Evolutionary conservation across 306 rosid genomes (phyloP).

Genomic region (Lithocarpus polystachyus): DNA sequence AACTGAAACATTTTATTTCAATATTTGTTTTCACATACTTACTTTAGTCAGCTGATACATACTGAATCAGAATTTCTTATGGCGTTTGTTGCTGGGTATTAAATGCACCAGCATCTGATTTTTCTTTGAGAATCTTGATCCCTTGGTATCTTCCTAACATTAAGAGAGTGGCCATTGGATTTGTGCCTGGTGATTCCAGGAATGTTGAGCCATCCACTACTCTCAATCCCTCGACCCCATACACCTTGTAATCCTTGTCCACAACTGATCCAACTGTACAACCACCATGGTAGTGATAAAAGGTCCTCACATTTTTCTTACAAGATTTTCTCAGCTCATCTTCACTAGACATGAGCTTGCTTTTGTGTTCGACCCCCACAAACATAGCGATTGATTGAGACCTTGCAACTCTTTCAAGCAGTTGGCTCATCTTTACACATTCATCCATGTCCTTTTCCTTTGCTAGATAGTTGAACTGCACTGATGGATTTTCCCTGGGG

Average conservation of each 20-base stretch:
- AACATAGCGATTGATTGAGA: slow-evolving; percentile 52
- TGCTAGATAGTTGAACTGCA: slow-evolving; percentile 66
- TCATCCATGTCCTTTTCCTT: slow-evolving; percentile 39
- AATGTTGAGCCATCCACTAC: slow-evolving; percentile 73
- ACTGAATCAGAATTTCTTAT: not conserved
- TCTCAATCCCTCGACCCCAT: slow-evolving; percentile 46
- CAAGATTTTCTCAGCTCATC: slow-evolving; percentile 42
- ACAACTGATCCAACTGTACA: slow-evolving; percentile 57
- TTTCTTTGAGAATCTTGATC: slow-evolving; percentile 46
- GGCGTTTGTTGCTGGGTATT: not conserved
- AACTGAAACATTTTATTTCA: not conserved
- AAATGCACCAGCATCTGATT: slow-evolving; percentile 2
- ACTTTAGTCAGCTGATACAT: not conserved
- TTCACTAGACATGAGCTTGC: slow-evolving; percentile 24
- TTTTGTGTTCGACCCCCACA: slow-evolving; percentile 34
- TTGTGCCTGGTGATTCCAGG: slow-evolving; percentile 68
- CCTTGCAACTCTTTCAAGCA: slow-evolving; percentile 49
- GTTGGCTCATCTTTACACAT: slow-evolving; percentile 48
- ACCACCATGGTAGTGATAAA: slow-evolving; percentile 78
- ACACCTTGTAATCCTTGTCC: slow-evolving; percentile 48
- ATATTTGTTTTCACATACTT: not conserved
- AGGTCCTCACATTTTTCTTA: slow-evolving; percentile 54
- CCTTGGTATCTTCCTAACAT: slow-evolving; percentile 87
- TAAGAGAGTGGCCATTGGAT: slow-evolving; percentile 68
- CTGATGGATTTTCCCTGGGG: slow-evolving; percentile 64